Conservation (phyloP, 805 yeast genomes). For the Grigorovia yakushimaensis region DNA sequence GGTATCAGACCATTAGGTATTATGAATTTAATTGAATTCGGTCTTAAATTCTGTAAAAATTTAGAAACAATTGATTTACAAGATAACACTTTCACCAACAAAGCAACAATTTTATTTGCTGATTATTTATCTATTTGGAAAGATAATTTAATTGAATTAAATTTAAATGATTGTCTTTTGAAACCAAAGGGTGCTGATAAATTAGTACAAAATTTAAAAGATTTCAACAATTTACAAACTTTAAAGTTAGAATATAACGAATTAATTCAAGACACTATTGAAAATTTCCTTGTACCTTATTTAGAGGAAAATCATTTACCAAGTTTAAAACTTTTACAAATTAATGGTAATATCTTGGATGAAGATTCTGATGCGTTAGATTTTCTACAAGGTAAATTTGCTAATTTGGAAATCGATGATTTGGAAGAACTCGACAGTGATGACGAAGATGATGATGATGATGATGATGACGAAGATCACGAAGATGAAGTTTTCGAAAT, state of each 20-base stretch:
- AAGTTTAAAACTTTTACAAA: constrained; percentile 56
- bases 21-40: constrained; percentile 58
- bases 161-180: constrained; percentile 81
- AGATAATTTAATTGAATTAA: constrained; percentile 55
- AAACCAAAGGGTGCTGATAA: constrained; percentile 64
- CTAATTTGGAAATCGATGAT: constrained; percentile 88
- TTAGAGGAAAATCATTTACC: constrained; percentile 50
- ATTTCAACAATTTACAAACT: constrained; percentile 37
- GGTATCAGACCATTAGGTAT: constrained; percentile 96
- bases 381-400: constrained; percentile 52
- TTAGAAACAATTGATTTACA: constrained; percentile 75
- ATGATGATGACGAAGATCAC: constrained; percentile 31
- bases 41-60: constrained; percentile 51
- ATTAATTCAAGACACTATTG: constrained; percentile 57
- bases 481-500: constrained; percentile 39
- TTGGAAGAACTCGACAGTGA: constrained; percentile 70
- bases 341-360: constrained; percentile 87
- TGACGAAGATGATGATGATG: constrained; percentile 38
- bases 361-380: constrained; percentile 74
- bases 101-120: constrained; percentile 59
- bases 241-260: constrained; percentile 86
- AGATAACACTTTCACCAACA: constrained; percentile 83
- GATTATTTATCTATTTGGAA: constrained; percentile 54
- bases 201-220: constrained; percentile 41
- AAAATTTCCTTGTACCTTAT: constrained; percentile 36